Evolutionary conservation across 257 asterid species (phyloP).

Genomic region (Nicotiana knightiana): DNA sequence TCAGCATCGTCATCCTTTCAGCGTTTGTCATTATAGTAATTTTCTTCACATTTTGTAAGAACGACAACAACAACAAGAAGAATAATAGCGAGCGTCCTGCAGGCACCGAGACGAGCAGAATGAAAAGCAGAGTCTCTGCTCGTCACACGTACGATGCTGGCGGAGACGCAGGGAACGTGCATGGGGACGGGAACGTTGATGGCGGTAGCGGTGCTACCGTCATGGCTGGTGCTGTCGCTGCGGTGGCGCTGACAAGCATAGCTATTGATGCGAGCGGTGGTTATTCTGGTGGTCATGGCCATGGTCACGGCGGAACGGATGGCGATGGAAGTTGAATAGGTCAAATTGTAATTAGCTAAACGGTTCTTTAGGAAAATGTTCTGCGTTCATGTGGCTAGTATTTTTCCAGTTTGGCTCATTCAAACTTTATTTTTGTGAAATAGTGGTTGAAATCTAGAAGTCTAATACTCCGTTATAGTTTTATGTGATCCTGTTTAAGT

Average conservation of each 20-base stretch:
- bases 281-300: not conserved
- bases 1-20: conserved; percentile 1
- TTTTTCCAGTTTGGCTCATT: not conserved
- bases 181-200: not conserved
- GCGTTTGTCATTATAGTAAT: not conserved
- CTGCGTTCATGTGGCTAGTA: not conserved
- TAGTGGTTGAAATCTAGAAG: not conserved
- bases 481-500: not conserved
- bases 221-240: not conserved
- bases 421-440: not conserved
- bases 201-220: not conserved
- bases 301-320: not conserved
- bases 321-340: not conserved
- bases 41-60: not conserved
- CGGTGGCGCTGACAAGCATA: not conserved
- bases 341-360: not conserved
- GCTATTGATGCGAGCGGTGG: not conserved
- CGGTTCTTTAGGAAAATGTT: not conserved
- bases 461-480: not conserved
- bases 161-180: not conserved
- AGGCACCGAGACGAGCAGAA: not conserved
- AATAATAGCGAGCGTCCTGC: not conserved
- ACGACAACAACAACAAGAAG: not conserved
- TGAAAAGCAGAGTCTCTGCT: not conserved
- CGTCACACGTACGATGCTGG: not conserved